A percentile compares a stretch with the other conserved stretches of the same genome.
phyloP scores from a whole-genome alignment of 768 basidiomycete genomes.

The Boletales sp. region DNA sequence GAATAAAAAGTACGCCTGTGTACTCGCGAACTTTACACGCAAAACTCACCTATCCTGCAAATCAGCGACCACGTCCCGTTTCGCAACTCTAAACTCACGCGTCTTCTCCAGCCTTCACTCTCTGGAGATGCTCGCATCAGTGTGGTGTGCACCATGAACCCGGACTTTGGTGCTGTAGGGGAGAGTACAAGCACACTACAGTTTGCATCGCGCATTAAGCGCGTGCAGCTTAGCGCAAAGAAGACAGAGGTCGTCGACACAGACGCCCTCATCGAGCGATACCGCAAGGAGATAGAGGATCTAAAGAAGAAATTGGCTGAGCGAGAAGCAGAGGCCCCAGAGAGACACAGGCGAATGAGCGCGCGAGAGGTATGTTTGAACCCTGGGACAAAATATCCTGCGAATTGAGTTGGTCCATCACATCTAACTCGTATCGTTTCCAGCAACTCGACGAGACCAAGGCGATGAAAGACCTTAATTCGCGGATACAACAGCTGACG shows the following conservation, averaged over 20 bases:
- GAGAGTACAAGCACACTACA: slow-evolving; percentile 88
- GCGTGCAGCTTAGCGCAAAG: slow-evolving; percentile 80
- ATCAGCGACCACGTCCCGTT: slow-evolving; percentile 86
- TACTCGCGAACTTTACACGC: neutral
- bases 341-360: slow-evolving; percentile 39
- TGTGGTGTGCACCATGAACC: slow-evolving; percentile 94
- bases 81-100: slow-evolving; percentile 92
- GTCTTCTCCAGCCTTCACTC: slow-evolving; percentile 91
- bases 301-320: slow-evolving; percentile 72
- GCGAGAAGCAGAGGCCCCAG: slow-evolving; percentile 60
- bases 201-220: slow-evolving; percentile 90
- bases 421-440: neutral
- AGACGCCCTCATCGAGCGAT: slow-evolving; percentile 89
- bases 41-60: neutral
- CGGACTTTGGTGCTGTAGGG: slow-evolving; percentile 68
- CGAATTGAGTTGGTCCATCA: neutral
- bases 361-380: slow-evolving; percentile 38
- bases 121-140: slow-evolving; percentile 95
- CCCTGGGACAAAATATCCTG: neutral
- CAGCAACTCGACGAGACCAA: slow-evolving; percentile 84
- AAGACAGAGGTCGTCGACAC: slow-evolving; percentile 95
- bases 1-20: slow-evolving; percentile 53
- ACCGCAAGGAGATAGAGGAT: slow-evolving; percentile 91
- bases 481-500: slow-evolving; percentile 76
- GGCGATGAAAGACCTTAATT: slow-evolving; percentile 79